Evolutionary conservation across 345 rosid species (phyloP).

Genomic region (Euphorbia tirucalli): DNA sequence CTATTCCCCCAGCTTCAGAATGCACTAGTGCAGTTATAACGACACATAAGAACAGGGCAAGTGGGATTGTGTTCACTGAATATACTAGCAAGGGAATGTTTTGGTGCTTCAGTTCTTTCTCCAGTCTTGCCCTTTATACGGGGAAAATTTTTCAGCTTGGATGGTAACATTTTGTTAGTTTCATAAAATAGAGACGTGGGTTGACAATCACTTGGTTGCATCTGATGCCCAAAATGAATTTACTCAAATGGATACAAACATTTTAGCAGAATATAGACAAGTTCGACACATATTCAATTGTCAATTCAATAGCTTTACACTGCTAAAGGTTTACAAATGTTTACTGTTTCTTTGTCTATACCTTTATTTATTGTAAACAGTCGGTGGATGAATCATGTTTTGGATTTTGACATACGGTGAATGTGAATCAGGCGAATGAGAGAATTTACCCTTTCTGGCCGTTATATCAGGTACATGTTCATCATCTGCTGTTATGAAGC

Average conservation of each 20-base stretch:
- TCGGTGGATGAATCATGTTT: slow-evolving; percentile 2
- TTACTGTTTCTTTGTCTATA: neutral
- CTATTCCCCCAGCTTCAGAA: slow-evolving; percentile 9
- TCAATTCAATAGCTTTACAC: neutral
- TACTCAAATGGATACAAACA: too few relatives aligned
- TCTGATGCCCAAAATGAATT: neutral
- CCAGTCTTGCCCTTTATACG: neutral
- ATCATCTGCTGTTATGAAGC: neutral
- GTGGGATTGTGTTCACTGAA: neutral
- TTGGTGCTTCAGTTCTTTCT: neutral
- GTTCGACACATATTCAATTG: neutral
- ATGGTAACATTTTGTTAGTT: neutral
- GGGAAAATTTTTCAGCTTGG: neutral
- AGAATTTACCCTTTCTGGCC: too few relatives aligned
- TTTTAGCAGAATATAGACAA: too few relatives aligned
- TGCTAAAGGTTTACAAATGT: neutral
- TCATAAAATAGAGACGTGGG: neutral
- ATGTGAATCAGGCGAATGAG: too few relatives aligned
- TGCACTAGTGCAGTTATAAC: neutral
- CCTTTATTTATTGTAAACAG: neutral
- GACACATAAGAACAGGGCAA: slow-evolving; percentile 5
- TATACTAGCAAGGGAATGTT: neutral
- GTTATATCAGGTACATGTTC: too few relatives aligned
- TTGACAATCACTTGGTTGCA: neutral
- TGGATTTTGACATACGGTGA: too few relatives aligned